Evolutionary conservation across 225 moss, liverwort and hornwort species (phyloP).

Genomic region (Polytrichum formosum): DNA sequence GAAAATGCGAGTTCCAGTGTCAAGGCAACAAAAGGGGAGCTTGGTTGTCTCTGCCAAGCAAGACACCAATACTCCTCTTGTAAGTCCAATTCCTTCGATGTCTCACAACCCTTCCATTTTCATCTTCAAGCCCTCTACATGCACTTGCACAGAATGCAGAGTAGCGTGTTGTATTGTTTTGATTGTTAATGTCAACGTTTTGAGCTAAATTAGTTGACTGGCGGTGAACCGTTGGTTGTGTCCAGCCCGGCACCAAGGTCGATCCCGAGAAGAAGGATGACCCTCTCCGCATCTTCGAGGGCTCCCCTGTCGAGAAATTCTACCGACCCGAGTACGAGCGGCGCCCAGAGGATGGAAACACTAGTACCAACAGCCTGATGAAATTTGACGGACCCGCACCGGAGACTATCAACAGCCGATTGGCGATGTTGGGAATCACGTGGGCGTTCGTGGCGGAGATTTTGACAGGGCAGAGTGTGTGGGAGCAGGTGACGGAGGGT

Average conservation of each 20-base stretch:
- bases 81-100: slow-evolving; percentile 6
- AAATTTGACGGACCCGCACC: neutral
- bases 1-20: slow-evolving; percentile 8
- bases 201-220: neutral
- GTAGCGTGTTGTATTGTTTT: no score
- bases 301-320: no score
- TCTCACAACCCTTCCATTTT: neutral
- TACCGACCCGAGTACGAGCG: slow-evolving; percentile 64
- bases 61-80: slow-evolving; percentile 22
- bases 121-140: no score
- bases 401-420: no score
- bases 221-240: no score
- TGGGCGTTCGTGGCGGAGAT: slow-evolving; percentile 40
- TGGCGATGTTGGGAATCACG: no score
- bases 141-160: no score
- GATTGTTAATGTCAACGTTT: no score
- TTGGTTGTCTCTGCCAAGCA: slow-evolving; percentile 31
- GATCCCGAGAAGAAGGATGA: slow-evolving; percentile 14
- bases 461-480: slow-evolving; percentile 24
- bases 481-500: no score
- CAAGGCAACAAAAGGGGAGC: slow-evolving; percentile 21
- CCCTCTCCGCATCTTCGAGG: neutral
- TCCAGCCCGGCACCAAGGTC: slow-evolving; percentile 32
- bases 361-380: slow-evolving; percentile 31
- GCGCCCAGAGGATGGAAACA: slow-evolving; percentile 69